Conservation (phyloP, 2,329 filamentous ascomycete genomes). For the Phoma sp. region DNA sequence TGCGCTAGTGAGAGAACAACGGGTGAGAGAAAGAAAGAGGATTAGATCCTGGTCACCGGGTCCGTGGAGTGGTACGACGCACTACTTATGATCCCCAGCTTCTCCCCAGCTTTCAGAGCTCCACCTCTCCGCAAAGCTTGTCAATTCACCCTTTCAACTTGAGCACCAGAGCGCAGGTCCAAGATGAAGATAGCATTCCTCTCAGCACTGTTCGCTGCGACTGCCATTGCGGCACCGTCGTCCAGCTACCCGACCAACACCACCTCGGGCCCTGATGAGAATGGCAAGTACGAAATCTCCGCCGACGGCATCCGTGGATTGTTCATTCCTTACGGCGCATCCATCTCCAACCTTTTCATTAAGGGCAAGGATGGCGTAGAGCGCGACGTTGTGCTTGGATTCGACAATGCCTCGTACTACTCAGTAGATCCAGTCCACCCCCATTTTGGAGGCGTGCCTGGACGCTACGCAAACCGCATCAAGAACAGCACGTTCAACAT, state of each 20-base stretch:
- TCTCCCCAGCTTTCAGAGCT: slow-evolving; percentile 20
- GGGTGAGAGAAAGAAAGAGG: slow-evolving; percentile 16
- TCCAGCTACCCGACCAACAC: slow-evolving; percentile 31
- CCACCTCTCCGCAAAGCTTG: slow-evolving; percentile 16
- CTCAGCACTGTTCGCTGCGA: slow-evolving; percentile 33
- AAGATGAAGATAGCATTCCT: slow-evolving; percentile 34
- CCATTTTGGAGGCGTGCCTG: slow-evolving; percentile 75
- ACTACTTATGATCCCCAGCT: slow-evolving; percentile 19
- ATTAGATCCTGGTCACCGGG: slow-evolving; percentile 29
- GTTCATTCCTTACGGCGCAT: slow-evolving; percentile 78
- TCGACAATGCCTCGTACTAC: slow-evolving; percentile 78
- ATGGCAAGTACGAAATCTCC: slow-evolving; percentile 73
- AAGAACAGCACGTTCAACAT: slow-evolving; percentile 76
- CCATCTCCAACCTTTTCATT: slow-evolving; percentile 74
- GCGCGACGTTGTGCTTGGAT: slow-evolving; percentile 75
- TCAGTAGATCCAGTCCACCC: slow-evolving; percentile 67
- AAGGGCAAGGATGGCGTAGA: slow-evolving; percentile 71
- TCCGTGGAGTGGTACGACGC: slow-evolving; percentile 22
- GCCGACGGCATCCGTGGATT: slow-evolving; percentile 70
- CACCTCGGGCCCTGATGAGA: slow-evolving; percentile 40
- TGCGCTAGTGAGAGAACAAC: slow-evolving; percentile 13
- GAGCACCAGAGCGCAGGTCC: slow-evolving; percentile 21
- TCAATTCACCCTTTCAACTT: slow-evolving; percentile 23
- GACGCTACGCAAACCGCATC: slow-evolving; percentile 82
- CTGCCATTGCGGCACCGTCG: slow-evolving; percentile 40